Evolutionary conservation across 305 asterid species (phyloP), one percentile per base, ranked within the genome.

Genomic region (Plantago coronopus): DNA sequence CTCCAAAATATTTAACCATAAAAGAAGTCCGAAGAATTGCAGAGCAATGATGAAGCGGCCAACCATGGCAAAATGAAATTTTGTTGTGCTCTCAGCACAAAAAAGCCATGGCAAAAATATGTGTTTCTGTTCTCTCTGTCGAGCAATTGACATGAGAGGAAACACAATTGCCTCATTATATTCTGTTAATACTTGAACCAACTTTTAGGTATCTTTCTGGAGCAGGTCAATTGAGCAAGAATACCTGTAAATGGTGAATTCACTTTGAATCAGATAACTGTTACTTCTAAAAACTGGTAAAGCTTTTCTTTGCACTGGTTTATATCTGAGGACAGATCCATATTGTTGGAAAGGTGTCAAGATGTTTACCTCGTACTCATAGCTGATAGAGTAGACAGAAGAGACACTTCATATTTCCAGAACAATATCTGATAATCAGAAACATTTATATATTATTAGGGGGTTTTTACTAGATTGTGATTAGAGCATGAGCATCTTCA

Each of bases 341-440:
- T 17, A 8, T 3, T 9, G 21, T 18, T 12, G 14, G 11, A 18
- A 20, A 49, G 55, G 6, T 20, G 22, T 10, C n/a, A 13, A 49
- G 55, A 49, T 19, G 12, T 57, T 65, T 56, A 65, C 71, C 67
- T 55, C 46, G 62, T 47, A 40, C 56, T 48, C 37, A 37, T 43
- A 46, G 49, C 51, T 63, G 64, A 29, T 48, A 63, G 57, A 59
- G 63, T 61, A n/a, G 66, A 51, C 37, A 13, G 50, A 51, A 48
- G 63, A 66, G 21, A 25, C 40, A 25, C 17, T 53, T 81, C 75
- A 89, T 65, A 89, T 84, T 82, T 89, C 97, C 25, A 89, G 88
- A 53, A 89, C 94, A 72, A 89, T 89, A 68, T 66, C 97, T 89
- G 89, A 27, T 80, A 78, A 62, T 21, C 63, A 51, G 3, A 62